Conservation (phyloP, 1,284 basidiomycete genomes). For the Leccinum glutinopallens region DNA sequence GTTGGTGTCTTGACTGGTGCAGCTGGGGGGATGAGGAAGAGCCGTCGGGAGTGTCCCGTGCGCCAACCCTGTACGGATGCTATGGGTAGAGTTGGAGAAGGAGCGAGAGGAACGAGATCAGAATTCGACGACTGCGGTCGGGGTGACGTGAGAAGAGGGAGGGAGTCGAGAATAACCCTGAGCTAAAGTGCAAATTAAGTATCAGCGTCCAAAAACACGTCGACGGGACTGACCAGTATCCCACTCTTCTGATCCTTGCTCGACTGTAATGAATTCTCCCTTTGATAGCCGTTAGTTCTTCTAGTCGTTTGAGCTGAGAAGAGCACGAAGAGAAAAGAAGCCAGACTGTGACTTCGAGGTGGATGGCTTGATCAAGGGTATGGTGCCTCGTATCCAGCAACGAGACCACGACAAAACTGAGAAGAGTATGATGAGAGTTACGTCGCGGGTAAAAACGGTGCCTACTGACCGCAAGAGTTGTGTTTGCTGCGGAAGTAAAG, state of each 20-base stretch:
- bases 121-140: conserved; percentile 57
- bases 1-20: conserved; percentile 29
- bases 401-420: too few relatives aligned
- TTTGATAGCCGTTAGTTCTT: conserved; percentile 58
- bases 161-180: conserved; percentile 67
- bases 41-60: conserved; percentile 70
- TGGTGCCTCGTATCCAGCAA: too few relatives aligned
- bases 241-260: conserved; percentile 76
- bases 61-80: conserved; percentile 59
- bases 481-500: too few relatives aligned
- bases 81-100: conserved; percentile 51
- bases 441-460: too few relatives aligned
- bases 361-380: too few relatives aligned
- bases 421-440: too few relatives aligned
- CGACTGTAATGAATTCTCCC: conserved; percentile 50
- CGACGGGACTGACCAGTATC: conserved; percentile 41
- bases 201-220: not conserved
- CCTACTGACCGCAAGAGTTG: too few relatives aligned
- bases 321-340: too few relatives aligned
- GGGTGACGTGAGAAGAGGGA: conserved; percentile 66
- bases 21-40: conserved; percentile 41
- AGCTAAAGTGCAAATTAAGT: conserved; percentile 46
- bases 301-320: conserved; percentile 49
- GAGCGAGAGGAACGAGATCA: conserved; percentile 51
- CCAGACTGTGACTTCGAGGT: too few relatives aligned